Evolutionary conservation across 768 basidiomycete species (phyloP), one percentile per base, ranked within the genome.

Genomic region (Saitozyma sp.): DNA sequence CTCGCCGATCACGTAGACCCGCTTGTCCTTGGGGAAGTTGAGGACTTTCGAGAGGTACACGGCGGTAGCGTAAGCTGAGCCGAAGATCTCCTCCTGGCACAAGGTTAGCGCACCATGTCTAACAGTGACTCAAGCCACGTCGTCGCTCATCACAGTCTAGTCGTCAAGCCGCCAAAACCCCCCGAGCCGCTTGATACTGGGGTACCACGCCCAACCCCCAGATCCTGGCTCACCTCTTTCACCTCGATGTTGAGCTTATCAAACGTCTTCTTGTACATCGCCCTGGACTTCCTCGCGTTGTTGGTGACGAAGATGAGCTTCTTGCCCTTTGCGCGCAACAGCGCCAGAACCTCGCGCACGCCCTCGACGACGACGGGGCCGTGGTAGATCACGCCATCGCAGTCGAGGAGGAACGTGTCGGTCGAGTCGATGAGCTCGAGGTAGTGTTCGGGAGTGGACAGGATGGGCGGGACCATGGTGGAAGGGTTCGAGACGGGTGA

Each of bases 331-430:
- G 83, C 82, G 64, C 93, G 85, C 67, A 96, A 82, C 62, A 88
- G 81, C 53, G 83, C 81, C 66, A 97, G 83, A 17, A 91, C 90
- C 50, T 92, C 85, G 48, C 85, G 80, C 2, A 87, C 88, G 9
- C 91, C 91, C 14, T 91, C 88, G 69, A 94, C 85, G 39, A 89
- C 82, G 53, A 84, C 82, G 79, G 89, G 88, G 14, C 90, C 93
- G 60, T 87, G 86, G 91, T 94, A 97, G 41, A 97, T 83, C 19
- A 97, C 94, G 13, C 93, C 94, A 75, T 97, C 93, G 76, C 94
- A 97, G 80, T 97, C 93, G 67, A 96, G 90, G 80, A 97, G 84
- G 87, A 92, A 95, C 37, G 93, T 95, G 76, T 97, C 93, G 77
- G 89, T 92, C 74, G 85, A 80, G 71, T 83, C 82, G 39, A 85